A percentile compares a stretch with the other conserved stretches of the same genome.
Conservation (phyloP, 2,329 filamentous ascomycete species). For the Pseudogymnoascus pannorum region DNA sequence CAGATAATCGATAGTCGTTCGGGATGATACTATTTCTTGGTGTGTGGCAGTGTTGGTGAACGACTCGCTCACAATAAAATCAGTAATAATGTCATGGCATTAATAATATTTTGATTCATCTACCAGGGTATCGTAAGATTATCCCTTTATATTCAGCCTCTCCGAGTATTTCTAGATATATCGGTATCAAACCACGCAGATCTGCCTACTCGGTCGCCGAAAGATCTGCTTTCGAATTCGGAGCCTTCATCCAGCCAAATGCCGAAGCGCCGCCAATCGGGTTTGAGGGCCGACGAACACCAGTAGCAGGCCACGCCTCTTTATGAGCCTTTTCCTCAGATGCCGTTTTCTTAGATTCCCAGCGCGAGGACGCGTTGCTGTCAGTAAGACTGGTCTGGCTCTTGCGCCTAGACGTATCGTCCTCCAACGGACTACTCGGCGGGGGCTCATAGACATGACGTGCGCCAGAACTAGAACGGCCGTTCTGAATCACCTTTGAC, state of each 20-base stretch:
- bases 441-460: conserved; percentile 47
- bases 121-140: background rate
- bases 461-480: conserved; percentile 30
- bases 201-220: conserved; percentile 13
- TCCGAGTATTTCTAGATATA: background rate
- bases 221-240: conserved; percentile 35
- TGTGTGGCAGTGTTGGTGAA: background rate
- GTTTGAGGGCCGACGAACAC: conserved; percentile 57
- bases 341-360: conserved; percentile 46
- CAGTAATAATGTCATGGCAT: background rate
- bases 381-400: conserved; percentile 37
- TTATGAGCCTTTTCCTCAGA: conserved; percentile 26
- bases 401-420: conserved; percentile 42
- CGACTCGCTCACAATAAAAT: background rate
- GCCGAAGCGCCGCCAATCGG: conserved; percentile 88
- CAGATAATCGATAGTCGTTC: background rate
- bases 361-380: conserved; percentile 30
- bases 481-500: conserved; percentile 34
- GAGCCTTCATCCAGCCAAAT: conserved; percentile 80
- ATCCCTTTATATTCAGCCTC: background rate
- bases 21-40: background rate
- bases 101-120: background rate
- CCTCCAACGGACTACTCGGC: conserved; percentile 36
- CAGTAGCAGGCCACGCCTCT: conserved; percentile 16
- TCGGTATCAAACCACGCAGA: background rate